A percentile compares a stretch with the other conserved stretches of the same genome.
These are phyloP conservation scores for Saposhnikovia divaricata DNA, from an alignment of 129 eudicot genomes.

Conservation along the genomic window DNA sequence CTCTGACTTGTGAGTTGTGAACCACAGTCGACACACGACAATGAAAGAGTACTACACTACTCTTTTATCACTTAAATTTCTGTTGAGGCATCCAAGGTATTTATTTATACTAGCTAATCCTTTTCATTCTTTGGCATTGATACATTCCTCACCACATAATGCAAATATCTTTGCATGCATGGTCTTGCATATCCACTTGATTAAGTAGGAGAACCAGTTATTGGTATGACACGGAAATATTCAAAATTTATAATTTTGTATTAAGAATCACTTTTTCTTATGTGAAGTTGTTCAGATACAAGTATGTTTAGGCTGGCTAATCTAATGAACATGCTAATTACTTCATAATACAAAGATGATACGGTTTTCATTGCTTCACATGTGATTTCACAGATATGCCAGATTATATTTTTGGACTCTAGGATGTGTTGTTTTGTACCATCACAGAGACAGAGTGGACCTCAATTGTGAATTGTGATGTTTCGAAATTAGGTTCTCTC, in stretches of 20 bases:
- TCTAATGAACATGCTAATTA: too few species aligned
- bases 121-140: neutral
- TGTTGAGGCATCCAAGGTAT: neutral
- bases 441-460: too few species aligned
- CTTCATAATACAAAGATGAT: too few species aligned
- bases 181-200: neutral
- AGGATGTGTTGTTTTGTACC: too few species aligned
- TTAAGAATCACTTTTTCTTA: neutral
- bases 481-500: too few species aligned
- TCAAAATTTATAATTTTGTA: too few species aligned
- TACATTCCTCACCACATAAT: neutral
- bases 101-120: neutral
- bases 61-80: neutral
- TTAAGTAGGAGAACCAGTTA: too few species aligned
- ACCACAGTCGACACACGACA: neutral
- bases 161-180: neutral
- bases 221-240: too few species aligned
- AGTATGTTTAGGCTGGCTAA: neutral
- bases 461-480: too few species aligned
- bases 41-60: neutral
- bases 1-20: neutral
- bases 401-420: neutral
- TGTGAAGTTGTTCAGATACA: too few species aligned
- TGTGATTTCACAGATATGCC: neutral
- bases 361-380: too few species aligned